Conservation (phyloP, 2,329 filamentous ascomycete genomes). For the Fusarium nygamai region DNA sequence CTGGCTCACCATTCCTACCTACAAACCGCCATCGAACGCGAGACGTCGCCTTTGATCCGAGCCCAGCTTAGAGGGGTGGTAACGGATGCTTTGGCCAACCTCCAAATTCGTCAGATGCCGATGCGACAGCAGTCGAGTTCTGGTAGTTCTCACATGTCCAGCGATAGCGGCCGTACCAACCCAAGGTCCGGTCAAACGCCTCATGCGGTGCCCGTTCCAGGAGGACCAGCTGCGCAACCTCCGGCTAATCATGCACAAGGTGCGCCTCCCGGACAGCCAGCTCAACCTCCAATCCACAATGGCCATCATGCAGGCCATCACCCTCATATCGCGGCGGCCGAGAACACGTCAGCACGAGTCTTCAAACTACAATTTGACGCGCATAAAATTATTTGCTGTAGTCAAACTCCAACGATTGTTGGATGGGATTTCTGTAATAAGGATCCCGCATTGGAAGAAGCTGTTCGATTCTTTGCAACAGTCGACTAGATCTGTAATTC, state of each 20-base stretch:
- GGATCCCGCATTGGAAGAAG: slow-evolving; percentile 81
- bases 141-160: slow-evolving; percentile 1
- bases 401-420: slow-evolving; percentile 89
- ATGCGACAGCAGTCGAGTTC: slow-evolving; percentile 37
- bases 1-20: slow-evolving; percentile 60
- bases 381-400: slow-evolving; percentile 91
- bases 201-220: neutral
- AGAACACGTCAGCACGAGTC: slow-evolving; percentile 69
- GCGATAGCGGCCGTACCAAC: slow-evolving; percentile 7
- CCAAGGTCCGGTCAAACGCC: slow-evolving; percentile 5
- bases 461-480: slow-evolving; percentile 78
- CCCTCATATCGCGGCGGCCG: slow-evolving; percentile 57
- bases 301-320: slow-evolving; percentile 43
- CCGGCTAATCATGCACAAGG: slow-evolving; percentile 30
- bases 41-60: slow-evolving; percentile 58
- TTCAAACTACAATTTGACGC: slow-evolving; percentile 99
- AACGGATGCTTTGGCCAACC: slow-evolving; percentile 55
- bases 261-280: slow-evolving; percentile 35
- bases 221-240: slow-evolving; percentile 12
- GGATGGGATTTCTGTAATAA: slow-evolving; percentile 97
- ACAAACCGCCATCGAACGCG: slow-evolving; percentile 61
- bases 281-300: slow-evolving; percentile 13
- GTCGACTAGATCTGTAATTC: slow-evolving; percentile 51
- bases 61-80: slow-evolving; percentile 62
- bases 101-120: slow-evolving; percentile 56